A percentile compares a stretch with the other conserved stretches of the same genome.
These are phyloP conservation scores for Beauveria sp. DNA, from an alignment of 2,329 filamentous ascomycete species.

Conservation along the genomic window DNA sequence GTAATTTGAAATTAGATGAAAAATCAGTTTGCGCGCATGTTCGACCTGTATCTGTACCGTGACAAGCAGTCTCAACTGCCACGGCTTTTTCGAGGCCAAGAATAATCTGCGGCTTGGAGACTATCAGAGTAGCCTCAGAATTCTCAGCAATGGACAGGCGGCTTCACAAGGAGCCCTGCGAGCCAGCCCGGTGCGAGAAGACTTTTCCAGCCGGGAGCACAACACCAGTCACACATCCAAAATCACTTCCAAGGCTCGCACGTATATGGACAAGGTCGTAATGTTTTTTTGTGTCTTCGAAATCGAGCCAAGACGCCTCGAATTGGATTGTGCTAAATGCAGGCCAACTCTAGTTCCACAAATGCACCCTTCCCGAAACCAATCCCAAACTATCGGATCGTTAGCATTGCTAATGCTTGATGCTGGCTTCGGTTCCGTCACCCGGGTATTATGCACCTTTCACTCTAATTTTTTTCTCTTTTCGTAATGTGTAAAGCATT, in stretches of 20 bases:
- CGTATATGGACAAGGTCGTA: constrained; percentile 19
- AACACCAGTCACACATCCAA: constrained; percentile 20
- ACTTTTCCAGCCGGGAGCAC: constrained; percentile 45
- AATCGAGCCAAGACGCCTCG: constrained; percentile 40
- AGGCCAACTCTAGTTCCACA: constrained; percentile 35
- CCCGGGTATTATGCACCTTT: constrained; percentile 16
- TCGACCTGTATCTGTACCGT: constrained; percentile 61
- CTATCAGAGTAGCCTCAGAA: constrained; percentile 51
- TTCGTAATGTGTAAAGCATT: constrained; percentile 19
- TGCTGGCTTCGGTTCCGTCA: constrained; percentile 1
- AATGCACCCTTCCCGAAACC: constrained; percentile 31
- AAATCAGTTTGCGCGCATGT: constrained; percentile 30
- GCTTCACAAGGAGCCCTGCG: constrained; percentile 15
- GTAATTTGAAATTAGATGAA: constrained; percentile 1
- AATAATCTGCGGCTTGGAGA: constrained; percentile 49
- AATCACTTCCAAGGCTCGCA: constrained; percentile 16
- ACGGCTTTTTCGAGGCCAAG: constrained; percentile 54
- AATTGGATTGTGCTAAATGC: constrained; percentile 37
- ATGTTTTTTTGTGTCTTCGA: constrained; percentile 28
- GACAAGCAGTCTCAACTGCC: constrained; percentile 43
- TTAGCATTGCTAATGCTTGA: constrained; percentile 4
- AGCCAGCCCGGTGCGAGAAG: constrained; percentile 39
- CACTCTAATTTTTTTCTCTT: constrained; percentile 12
- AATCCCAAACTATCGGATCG: constrained; percentile 20
- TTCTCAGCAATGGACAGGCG: constrained; percentile 38